Base-by-base conservation (phyloP, 2,329 filamentous ascomycete species). In the Penicillium sp. region DNA sequence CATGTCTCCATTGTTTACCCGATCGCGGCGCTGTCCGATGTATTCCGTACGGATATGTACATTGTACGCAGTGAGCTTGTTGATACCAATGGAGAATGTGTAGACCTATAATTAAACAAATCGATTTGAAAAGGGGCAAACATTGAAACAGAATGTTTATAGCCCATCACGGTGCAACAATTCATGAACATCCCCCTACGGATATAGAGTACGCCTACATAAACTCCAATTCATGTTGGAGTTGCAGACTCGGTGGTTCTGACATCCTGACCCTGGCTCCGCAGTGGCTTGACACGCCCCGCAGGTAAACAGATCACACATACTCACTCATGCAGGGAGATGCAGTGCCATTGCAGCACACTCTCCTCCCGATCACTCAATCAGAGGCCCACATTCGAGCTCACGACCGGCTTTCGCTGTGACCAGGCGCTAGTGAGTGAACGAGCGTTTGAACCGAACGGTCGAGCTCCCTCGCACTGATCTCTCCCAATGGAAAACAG, bases 261-360 rank as follows among this genome's bases (percentile, higher is more conserved):
- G 52, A 53, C 50, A 55, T 55, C 46, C 37, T 45, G 35, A 27
- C 47, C 27, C 39, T 33, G 54, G 54, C 57, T 62, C 61, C 61
- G 61, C 62, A 62, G 62, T 63, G 62, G 62, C 62, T 63, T 62
- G 62, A 61, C 57, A 59, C 39, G 59, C 62, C 62, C 62, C 61
- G 61, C 62, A 60, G 48, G 47, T 61, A 50, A 59, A 62, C 59
- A 60, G 57, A 63, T 61, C 61, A 61, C 54, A 58, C 54, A 62
- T 60, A 19, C 58, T 62, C 58, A 42, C 58, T 60, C 60, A 44
- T 63, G 59, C 61, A 63, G 51, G 45, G 44, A 49, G 50, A 51
- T 51, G 46, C 44, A 51, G 29, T 27, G 33, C 50, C 31, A 27
- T 50, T 47, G 48, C 49, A 44, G 48, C 49, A 44, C 33, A 45